Evolutionary conservation across 139 green algal species (phyloP).

Genomic region (Chlorella vulgaris): DNA sequence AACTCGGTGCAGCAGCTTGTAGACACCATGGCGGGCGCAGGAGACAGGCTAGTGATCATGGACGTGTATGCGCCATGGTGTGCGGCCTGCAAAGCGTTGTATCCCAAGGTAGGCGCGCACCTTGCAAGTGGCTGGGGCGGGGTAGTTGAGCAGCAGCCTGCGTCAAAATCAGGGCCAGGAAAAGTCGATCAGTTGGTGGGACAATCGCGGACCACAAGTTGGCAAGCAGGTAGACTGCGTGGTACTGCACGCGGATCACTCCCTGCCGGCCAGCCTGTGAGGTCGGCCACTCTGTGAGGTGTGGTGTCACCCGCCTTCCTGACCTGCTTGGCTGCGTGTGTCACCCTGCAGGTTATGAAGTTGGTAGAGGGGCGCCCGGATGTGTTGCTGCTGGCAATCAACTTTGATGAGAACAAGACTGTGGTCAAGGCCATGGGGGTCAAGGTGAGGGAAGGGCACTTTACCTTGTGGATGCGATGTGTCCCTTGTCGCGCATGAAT

Average conservation of each 20-base stretch:
- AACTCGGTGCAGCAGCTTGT: constrained; percentile 80
- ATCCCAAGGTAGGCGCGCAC: constrained; percentile 81
- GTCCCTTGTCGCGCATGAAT: no score
- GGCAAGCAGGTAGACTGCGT: no score
- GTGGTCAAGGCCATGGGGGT: constrained; percentile 82
- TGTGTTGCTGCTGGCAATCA: constrained; percentile 84
- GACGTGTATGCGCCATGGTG: constrained; percentile 95
- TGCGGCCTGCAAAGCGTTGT: constrained; percentile 87
- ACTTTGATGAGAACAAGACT: constrained; percentile 90
- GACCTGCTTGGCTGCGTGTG: no score
- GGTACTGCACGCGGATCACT: no score
- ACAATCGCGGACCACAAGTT: no score
- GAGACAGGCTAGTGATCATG: constrained; percentile 81
- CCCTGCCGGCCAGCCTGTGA: no score
- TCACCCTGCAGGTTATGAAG: constrained; percentile 60
- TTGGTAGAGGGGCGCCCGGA: constrained; percentile 72
- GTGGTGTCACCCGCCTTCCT: no score
- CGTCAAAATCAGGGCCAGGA: no score
- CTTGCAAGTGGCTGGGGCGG: no score
- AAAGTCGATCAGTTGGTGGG: no score
- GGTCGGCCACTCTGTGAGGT: no score
- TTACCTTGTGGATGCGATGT: neutral
- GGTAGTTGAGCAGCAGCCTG: no score
- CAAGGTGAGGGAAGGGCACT: constrained; percentile 54
- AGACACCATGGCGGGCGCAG: constrained; percentile 59